Evolutionary conservation across 163 green algal species (phyloP).

Genomic region (Prototheca cutis): DNA sequence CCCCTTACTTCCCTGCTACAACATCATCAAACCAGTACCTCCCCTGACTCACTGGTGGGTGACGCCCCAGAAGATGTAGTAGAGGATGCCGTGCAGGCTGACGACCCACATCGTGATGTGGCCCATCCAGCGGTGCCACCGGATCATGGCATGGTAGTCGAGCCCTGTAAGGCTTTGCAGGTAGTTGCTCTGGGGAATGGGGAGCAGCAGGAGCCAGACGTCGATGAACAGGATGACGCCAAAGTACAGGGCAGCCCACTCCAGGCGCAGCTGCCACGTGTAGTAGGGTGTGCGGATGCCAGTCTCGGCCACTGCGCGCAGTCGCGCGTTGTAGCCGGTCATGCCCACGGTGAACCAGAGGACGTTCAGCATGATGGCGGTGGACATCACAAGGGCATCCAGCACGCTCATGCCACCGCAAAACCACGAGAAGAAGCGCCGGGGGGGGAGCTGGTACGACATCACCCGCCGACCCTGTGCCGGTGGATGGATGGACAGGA

Average conservation of each 20-base stretch:
- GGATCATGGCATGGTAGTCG: constrained; percentile 25
- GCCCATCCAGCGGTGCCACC: constrained; percentile 39
- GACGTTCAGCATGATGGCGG: constrained; percentile 11
- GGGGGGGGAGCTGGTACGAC: constrained; percentile 19
- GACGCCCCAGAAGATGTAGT: constrained; percentile 32
- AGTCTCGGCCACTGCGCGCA: not conserved
- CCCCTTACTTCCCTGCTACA: too few species aligned
- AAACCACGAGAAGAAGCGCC: constrained; percentile 20
- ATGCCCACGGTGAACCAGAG: constrained; percentile 7
- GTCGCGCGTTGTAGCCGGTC: not conserved
- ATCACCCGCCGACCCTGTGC: constrained; percentile 5
- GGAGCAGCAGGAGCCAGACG: constrained; percentile 34
- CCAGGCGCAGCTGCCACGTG: not conserved
- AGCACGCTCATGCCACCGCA: constrained; percentile 28
- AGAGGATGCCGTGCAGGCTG: constrained; percentile 23
- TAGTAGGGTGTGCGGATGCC: not conserved
- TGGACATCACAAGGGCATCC: constrained; percentile 13
- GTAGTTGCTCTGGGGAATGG: constrained; percentile 35
- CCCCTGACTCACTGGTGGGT: constrained; percentile 8
- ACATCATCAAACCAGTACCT: too few species aligned
- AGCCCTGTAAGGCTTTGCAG: constrained; percentile 25
- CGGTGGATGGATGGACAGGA: not conserved
- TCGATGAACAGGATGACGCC: constrained; percentile 22
- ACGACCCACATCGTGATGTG: constrained; percentile 26
- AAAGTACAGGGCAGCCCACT: constrained; percentile 12